Conservation (phyloP, 441 rosid genomes). For the Gossypium schwendimanii region DNA sequence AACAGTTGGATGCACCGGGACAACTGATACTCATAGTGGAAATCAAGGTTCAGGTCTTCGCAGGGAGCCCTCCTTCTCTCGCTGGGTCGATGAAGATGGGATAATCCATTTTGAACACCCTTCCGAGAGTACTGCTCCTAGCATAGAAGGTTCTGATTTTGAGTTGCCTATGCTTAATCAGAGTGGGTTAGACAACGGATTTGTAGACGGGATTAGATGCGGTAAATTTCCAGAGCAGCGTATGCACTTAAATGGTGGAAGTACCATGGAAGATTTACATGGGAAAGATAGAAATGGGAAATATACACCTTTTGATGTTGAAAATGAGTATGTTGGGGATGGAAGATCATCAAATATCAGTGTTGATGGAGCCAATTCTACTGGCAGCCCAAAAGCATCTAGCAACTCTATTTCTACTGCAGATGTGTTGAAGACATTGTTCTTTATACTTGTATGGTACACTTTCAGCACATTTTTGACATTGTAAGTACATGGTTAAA, state of each 20-base stretch:
- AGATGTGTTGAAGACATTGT: constrained; percentile 81
- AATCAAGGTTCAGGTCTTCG: constrained; percentile 22
- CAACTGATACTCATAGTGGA: constrained; percentile 17
- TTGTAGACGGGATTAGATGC: constrained; percentile 21
- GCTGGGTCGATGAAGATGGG: constrained; percentile 31
- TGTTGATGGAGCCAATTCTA: constrained; percentile 31
- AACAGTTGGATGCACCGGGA: constrained; percentile 11
- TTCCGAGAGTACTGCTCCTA: constrained; percentile 18
- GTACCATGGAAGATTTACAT: constrained; percentile 20
- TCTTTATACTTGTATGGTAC: constrained; percentile 95
- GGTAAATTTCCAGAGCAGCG: constrained; percentile 31
- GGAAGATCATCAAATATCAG: constrained; percentile 23
- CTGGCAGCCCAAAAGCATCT: constrained; percentile 24
- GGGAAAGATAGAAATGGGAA: constrained; percentile 35
- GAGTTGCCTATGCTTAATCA: constrained; percentile 29
- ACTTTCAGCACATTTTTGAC: constrained; percentile 98
- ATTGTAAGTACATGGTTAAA: constrained; percentile 52
- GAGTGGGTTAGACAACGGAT: constrained; percentile 22
- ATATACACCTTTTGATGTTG: constrained; percentile 60
- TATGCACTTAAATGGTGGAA: constrained; percentile 40
- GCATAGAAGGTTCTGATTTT: constrained; percentile 27
- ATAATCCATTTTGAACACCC: constrained; percentile 16
- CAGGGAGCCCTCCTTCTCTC: constrained; percentile 40
- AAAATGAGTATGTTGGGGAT: constrained; percentile 41
- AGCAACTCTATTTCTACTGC: constrained; percentile 42